Base-by-base conservation (phyloP, 805 yeast genomes). In the Wickerhamomyces tratensis region DNA sequence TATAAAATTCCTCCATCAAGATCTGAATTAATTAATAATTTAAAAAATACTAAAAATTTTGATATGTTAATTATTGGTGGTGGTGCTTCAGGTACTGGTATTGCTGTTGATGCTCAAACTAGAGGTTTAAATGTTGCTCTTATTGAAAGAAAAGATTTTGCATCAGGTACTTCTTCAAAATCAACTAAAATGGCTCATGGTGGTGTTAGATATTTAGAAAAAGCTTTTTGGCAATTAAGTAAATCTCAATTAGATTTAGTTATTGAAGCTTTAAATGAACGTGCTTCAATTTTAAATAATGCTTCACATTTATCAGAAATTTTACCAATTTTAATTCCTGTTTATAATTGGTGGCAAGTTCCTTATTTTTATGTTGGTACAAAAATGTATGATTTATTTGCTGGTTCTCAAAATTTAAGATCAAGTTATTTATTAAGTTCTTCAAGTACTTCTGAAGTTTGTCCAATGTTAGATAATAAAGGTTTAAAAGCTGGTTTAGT, bases 131-230 rank as follows among this genome's bases (percentile, higher is more conserved):
- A 86, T 57, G 96, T 87, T 37, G 85, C 94, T 41, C 63, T 89
- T 44, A 74, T 89, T 45, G 98, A 89, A 64, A 82, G 82, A 58
- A 79, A 77, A 49, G 98, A 89, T 68, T 89, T 84, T 58, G 95
- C 96, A 7, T 73, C 87, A 9, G 96, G 96, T 36, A 91, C 97
- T 13, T 84, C 95, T 8, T 87, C 96, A 33, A 85, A 88, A 56
- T 85, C 95, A 13, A 89, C 98, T 39, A 89, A 89, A 67, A 85
- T 89, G 80, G 96, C 95, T 37, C 98, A 89, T 60, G 98, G 98
- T 51, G 98, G 98, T 61, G 96, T 89, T 37, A 74, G 98, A 56
- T 89, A 89, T 63, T 74, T 89, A 57, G 98, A 89, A 62, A 89
- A 89, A 69, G 97, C 97, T 35, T 78, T 89, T 55, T 87, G 87